phyloP scores from a whole-genome alignment of 78 protist species.

The Cavenderia fasciculata region DNA sequence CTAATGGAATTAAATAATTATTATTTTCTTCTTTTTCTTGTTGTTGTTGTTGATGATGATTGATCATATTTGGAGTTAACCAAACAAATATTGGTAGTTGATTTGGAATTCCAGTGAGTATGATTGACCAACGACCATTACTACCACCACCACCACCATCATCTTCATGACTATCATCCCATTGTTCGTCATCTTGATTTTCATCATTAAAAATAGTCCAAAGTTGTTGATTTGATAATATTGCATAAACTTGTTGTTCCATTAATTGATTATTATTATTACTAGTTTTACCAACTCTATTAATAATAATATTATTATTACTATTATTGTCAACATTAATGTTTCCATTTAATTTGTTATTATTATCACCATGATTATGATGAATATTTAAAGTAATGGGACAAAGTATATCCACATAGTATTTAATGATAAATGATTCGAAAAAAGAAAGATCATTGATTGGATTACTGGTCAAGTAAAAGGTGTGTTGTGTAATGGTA shows the following conservation, averaged over 20 bases:
- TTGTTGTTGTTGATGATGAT: too few species aligned
- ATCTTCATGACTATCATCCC: too few species aligned
- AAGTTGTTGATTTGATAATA: conserved; percentile 2
- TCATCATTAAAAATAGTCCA: neutral
- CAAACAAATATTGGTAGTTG: conserved; percentile 9
- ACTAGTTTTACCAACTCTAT: too few species aligned
- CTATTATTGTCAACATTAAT: neutral
- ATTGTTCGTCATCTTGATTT: conserved; percentile 5
- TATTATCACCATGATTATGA: neutral
- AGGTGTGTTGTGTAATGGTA: neutral
- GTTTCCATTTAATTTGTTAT: neutral
- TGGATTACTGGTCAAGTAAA: conserved; percentile 29
- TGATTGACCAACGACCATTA: conserved; percentile 11
- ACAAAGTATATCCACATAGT: conserved; percentile 1
- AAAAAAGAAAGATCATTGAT: conserved; percentile 21
- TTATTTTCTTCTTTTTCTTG: too few species aligned
- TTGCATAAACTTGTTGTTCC: neutral
- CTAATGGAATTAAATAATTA: too few species aligned
- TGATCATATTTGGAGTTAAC: neutral
- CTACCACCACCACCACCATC: too few species aligned
- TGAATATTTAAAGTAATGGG: neutral
- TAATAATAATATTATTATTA: neutral
- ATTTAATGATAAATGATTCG: conserved; percentile 45
- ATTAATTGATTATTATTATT: neutral
- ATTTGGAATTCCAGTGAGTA: conserved; percentile 2